Conservation (phyloP, 2,329 filamentous ascomycete genomes). For the Cladosporium sp. region DNA sequence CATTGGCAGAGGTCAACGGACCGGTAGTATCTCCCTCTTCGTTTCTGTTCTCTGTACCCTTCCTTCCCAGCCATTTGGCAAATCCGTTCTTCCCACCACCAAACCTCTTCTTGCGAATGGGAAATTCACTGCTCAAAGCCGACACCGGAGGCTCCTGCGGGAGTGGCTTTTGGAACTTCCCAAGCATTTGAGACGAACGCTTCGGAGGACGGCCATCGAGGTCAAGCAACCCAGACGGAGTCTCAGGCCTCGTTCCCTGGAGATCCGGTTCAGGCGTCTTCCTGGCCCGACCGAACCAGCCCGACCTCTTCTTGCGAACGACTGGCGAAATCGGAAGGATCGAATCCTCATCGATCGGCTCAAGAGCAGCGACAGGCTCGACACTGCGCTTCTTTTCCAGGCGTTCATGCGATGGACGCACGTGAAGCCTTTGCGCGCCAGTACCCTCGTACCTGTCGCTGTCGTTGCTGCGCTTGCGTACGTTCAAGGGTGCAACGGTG, state of each 20-base stretch:
- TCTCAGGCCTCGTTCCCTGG: background rate
- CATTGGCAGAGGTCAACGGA: background rate
- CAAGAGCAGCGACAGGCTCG: constrained; percentile 19
- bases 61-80: constrained; percentile 49
- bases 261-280: constrained; percentile 17
- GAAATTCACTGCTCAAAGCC: constrained; percentile 37
- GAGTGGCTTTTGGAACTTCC: constrained; percentile 26
- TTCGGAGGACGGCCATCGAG: constrained; percentile 18
- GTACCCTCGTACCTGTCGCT: constrained; percentile 21
- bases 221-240: constrained; percentile 5
- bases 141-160: constrained; percentile 25
- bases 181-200: constrained; percentile 16
- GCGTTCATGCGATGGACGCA: constrained; percentile 19
- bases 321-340: constrained; percentile 18
- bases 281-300: constrained; percentile 38
- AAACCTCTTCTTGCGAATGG: constrained; percentile 34
- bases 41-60: constrained; percentile 30
- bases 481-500: constrained; percentile 48
- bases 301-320: constrained; percentile 38
- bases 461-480: constrained; percentile 43
- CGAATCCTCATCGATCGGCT: constrained; percentile 25
- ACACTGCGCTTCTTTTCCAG: constrained; percentile 17
- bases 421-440: constrained; percentile 11
- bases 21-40: constrained; percentile 16
- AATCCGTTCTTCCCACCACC: constrained; percentile 40